Evolutionary conservation across 2,329 filamentous ascomycete genomes (phyloP).

Genomic region (Penicillium frequentans): DNA sequence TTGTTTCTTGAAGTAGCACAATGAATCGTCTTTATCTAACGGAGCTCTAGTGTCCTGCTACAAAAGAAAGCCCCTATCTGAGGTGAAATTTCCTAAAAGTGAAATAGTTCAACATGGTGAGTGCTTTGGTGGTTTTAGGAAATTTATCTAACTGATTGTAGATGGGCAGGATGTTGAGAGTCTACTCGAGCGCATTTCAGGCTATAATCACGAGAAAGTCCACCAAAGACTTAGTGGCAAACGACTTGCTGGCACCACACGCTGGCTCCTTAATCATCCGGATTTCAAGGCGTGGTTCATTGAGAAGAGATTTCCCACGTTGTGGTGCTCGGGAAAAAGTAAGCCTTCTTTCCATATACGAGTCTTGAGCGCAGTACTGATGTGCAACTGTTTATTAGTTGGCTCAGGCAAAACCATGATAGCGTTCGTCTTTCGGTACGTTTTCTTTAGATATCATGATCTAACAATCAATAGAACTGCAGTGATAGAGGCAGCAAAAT

Average conservation of each 20-base stretch:
- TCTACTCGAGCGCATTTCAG: constrained; percentile 16
- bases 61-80: neutral
- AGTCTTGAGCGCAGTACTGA: neutral
- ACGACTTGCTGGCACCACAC: constrained; percentile 17
- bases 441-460: neutral
- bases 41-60: neutral
- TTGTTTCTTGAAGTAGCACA: too few relatives aligned
- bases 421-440: neutral
- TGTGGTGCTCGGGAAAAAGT: neutral
- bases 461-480: constrained; percentile 8
- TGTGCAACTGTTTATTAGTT: neutral
- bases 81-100: neutral
- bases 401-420: neutral
- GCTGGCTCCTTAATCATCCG: constrained; percentile 10
- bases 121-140: neutral
- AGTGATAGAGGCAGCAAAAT: constrained; percentile 14
- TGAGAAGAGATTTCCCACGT: neutral
- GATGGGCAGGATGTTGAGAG: neutral
- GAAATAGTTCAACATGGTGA: neutral
- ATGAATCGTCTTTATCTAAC: neutral
- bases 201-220: constrained; percentile 19
- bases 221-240: constrained; percentile 20
- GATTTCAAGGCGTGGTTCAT: neutral
- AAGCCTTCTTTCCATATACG: neutral
- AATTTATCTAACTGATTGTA: neutral